Evolutionary conservation across 2,329 filamentous ascomycete species (phyloP).

Genomic region (Sporothrix curviconia): DNA sequence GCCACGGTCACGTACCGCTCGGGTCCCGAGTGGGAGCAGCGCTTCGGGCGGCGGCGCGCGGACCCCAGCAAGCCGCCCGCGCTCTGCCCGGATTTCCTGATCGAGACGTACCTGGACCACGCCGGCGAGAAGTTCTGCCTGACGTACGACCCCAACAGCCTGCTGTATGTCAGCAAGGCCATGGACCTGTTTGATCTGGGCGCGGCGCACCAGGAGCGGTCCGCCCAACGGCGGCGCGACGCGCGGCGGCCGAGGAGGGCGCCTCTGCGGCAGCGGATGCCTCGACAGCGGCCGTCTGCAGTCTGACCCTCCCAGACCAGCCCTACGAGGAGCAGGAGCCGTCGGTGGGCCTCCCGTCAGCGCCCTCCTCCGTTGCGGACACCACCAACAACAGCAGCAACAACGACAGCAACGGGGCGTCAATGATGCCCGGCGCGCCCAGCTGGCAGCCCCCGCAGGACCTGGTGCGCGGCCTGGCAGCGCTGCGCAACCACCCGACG

Average conservation of each 20-base stretch:
- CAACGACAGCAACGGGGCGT: constrained; percentile 20
- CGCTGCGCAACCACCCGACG: constrained; percentile 68
- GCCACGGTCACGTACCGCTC: constrained; percentile 96
- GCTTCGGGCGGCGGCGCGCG: constrained; percentile 81
- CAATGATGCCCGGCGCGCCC: constrained; percentile 11
- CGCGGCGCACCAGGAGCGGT: constrained; percentile 57
- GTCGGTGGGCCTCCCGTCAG: constrained; percentile 5
- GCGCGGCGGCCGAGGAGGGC: constrained; percentile 30
- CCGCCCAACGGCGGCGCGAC: constrained; percentile 55
- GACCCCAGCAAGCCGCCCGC: constrained; percentile 83
- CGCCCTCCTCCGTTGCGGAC: too few species aligned
- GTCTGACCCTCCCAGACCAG: constrained; percentile 69
- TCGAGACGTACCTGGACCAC: constrained; percentile 97
- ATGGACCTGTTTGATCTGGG: constrained; percentile 98
- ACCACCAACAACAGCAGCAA: too few species aligned
- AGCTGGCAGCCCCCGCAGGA: constrained; percentile 64
- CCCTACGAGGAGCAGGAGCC: constrained; percentile 78
- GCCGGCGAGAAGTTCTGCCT: constrained; percentile 97
- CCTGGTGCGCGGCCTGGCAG: constrained; percentile 65
- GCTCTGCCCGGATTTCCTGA: constrained; percentile 93
- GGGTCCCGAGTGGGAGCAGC: constrained; percentile 93
- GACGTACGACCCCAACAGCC: constrained; percentile 90
- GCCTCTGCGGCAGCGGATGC: neutral
- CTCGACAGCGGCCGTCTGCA: constrained; percentile 44
- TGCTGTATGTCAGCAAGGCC: constrained; percentile 94